Evolutionary conservation across 1,284 basidiomycete genomes (phyloP).

Genomic region (Heterobasidion occidentale): DNA sequence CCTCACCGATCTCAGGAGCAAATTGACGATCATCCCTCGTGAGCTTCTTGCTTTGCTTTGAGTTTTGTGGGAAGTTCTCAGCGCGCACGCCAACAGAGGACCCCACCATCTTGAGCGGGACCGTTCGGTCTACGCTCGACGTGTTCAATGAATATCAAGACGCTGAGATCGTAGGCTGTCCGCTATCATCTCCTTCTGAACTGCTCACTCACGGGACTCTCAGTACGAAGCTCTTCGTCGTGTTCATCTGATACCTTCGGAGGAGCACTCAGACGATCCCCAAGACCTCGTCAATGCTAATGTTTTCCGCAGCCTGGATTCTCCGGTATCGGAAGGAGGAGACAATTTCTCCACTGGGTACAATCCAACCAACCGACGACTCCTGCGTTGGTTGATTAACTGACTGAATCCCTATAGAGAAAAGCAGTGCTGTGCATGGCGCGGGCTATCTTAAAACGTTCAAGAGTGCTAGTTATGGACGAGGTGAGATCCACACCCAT

Average conservation of each 20-base stretch:
- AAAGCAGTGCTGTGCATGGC: conserved; percentile 84
- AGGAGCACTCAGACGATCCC: conserved; percentile 42
- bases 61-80: background rate
- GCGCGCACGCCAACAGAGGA: conserved; percentile 52
- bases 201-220: background rate
- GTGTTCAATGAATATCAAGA: conserved; percentile 89
- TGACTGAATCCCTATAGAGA: conserved; percentile 34
- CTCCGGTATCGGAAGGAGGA: conserved; percentile 80
- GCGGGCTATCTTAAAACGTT: conserved; percentile 70
- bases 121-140: conserved; percentile 82
- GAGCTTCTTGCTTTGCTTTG: background rate
- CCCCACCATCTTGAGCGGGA: conserved; percentile 85
- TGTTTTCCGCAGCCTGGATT: conserved; percentile 83
- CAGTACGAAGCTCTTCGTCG: conserved; percentile 84
- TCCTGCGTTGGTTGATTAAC: background rate
- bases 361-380: conserved; percentile 3
- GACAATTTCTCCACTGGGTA: conserved; percentile 91
- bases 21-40: conserved; percentile 91
- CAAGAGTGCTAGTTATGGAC: conserved; percentile 76
- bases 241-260: conserved; percentile 76
- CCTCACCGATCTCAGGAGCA: conserved; percentile 80
- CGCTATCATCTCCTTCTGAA: background rate
- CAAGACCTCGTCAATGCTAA: conserved; percentile 64
- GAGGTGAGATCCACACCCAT: conserved; percentile 38
- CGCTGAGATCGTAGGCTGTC: conserved; percentile 63